These are phyloP conservation scores for Coelastrella sp. DNA, from an alignment of 139 green algal species.

Conservation along the genomic window DNA sequence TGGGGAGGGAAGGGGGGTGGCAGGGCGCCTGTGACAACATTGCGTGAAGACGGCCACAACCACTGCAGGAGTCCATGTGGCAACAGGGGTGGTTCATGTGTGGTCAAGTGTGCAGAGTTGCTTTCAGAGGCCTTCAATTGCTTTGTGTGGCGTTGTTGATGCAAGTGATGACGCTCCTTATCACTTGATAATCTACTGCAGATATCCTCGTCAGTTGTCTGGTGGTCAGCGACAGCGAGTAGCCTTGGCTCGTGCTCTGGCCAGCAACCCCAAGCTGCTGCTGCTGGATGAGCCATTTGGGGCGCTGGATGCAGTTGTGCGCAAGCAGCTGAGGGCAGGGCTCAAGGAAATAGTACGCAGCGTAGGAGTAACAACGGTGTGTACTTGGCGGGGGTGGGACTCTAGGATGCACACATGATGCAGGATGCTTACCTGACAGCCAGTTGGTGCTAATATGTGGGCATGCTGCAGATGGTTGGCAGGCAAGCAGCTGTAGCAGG, in stretches of 20 bases:
- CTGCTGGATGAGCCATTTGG: conserved; percentile 92
- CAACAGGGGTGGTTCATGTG: too few species aligned
- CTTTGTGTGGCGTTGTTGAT: background rate
- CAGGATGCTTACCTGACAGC: too few species aligned
- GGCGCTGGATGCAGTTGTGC: conserved; percentile 83
- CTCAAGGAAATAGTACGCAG: conserved; percentile 80
- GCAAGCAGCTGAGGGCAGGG: conserved; percentile 72
- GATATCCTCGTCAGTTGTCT: conserved; percentile 81
- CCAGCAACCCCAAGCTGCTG: conserved; percentile 78
- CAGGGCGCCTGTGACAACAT: background rate
- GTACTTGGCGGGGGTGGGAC: background rate
- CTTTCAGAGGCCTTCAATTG: background rate
- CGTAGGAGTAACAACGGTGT: conserved; percentile 47
- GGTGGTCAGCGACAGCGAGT: conserved; percentile 93
- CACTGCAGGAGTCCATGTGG: too few species aligned
- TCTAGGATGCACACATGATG: background rate
- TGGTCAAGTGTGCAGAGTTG: too few species aligned
- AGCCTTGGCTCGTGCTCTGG: conserved; percentile 91
- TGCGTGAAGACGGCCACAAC: too few species aligned
- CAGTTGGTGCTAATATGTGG: too few species aligned
- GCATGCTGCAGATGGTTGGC: too few species aligned
- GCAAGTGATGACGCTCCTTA: background rate
- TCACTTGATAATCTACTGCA: background rate
- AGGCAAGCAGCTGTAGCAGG: too few species aligned
- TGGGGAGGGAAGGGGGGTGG: background rate